phyloP scores from a whole-genome alignment of 148 eudicot species.

The Bassia scoparia region DNA sequence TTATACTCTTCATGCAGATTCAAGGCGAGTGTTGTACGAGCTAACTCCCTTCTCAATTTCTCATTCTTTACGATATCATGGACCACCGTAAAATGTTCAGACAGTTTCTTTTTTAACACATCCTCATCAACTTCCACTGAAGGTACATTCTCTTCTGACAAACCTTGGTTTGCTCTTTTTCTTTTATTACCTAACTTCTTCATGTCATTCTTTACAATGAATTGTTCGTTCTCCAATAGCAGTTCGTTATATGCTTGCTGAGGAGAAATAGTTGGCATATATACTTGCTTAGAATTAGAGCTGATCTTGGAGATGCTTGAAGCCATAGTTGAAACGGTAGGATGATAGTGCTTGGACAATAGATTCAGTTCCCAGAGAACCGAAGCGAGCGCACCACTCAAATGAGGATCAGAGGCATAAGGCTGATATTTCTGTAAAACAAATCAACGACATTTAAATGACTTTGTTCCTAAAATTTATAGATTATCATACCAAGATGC shows the following conservation, averaged over 20 bases:
- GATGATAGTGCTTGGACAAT: conserved; percentile 75
- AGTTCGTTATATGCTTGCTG: conserved; percentile 66
- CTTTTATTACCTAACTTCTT: conserved; percentile 48
- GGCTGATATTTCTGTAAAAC: conserved; percentile 80
- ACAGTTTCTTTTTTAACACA: conserved; percentile 55
- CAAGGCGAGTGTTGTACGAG: conserved; percentile 37
- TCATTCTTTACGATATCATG: conserved; percentile 57
- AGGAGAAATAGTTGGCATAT: conserved; percentile 54
- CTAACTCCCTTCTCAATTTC: conserved; percentile 57
- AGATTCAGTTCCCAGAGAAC: conserved; percentile 95
- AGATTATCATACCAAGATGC: no score
- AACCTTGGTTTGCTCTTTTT: conserved; percentile 34
- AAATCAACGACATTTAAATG: neutral
- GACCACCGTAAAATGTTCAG: conserved; percentile 52
- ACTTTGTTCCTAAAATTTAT: no score
- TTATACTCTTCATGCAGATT: conserved; percentile 53
- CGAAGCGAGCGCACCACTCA: conserved; percentile 89
- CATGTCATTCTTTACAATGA: conserved; percentile 28
- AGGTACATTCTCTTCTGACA: conserved; percentile 18
- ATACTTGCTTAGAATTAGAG: conserved; percentile 50
- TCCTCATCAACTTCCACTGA: conserved; percentile 45
- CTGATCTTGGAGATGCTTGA: conserved; percentile 56
- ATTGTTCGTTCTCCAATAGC: conserved; percentile 53
- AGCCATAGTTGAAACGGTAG: conserved; percentile 65
- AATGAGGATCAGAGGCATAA: conserved; percentile 74